phyloP scores from a whole-genome alignment of 768 basidiomycete species.

The Aureoboletus auriporus region DNA sequence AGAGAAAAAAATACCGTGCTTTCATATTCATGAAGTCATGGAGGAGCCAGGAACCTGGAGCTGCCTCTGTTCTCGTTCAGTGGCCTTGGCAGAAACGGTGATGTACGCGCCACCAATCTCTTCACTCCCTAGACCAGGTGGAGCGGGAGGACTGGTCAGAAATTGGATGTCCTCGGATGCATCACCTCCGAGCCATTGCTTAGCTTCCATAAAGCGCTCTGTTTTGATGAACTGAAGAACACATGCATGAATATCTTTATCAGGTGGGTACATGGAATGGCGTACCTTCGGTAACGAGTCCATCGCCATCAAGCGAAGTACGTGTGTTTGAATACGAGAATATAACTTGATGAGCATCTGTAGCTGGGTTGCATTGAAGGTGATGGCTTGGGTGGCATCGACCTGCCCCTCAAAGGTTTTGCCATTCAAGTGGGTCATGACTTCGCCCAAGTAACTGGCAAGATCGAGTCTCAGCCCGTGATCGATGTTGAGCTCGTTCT shows the following conservation, averaged over 20 bases:
- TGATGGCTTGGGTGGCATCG: constrained; percentile 73
- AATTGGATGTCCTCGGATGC: constrained; percentile 61
- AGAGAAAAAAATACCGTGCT: constrained; percentile 8
- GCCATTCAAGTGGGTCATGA: constrained; percentile 73
- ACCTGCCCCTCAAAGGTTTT: constrained; percentile 77
- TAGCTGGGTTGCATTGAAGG: constrained; percentile 93
- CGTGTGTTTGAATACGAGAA: constrained; percentile 94
- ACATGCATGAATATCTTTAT: constrained; percentile 8
- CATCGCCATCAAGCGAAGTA: constrained; percentile 96
- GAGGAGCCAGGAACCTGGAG: constrained; percentile 23
- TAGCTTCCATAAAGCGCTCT: constrained; percentile 72
- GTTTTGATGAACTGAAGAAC: constrained; percentile 78
- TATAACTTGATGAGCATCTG: constrained; percentile 92
- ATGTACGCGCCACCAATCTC: constrained; percentile 84
- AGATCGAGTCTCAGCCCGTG: constrained; percentile 94
- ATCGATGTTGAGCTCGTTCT: constrained; percentile 97
- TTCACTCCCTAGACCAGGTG: constrained; percentile 65
- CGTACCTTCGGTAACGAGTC: constrained; percentile 96
- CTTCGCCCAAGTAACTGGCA: constrained; percentile 88
- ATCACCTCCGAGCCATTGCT: constrained; percentile 75
- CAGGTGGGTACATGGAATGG: constrained; percentile 1
- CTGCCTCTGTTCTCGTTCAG: constrained; percentile 52
- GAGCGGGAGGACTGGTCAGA: constrained; percentile 55
- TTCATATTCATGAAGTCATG: constrained; percentile 25
- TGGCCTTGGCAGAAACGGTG: constrained; percentile 77